These are phyloP conservation scores for Vitis rupestris DNA, from an alignment of 164 flowering plant species.

Conservation along the genomic window DNA sequence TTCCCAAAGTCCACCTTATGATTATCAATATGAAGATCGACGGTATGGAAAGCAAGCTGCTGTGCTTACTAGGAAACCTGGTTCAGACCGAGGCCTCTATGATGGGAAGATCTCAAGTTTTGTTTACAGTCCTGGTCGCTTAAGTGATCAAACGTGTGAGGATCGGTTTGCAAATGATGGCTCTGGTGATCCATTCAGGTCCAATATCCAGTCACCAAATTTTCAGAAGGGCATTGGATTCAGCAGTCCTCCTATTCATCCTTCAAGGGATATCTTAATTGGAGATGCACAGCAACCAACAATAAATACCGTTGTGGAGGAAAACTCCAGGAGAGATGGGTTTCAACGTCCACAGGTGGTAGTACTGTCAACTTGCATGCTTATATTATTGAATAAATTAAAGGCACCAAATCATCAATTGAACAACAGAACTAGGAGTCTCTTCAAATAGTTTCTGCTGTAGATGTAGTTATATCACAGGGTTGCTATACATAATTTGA, in stretches of 20 bases:
- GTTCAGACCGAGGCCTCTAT: slow-evolving; percentile 78
- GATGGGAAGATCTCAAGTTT: slow-evolving; percentile 71
- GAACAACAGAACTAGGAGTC: too few relatives aligned
- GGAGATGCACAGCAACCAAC: slow-evolving; percentile 33
- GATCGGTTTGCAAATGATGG: slow-evolving; percentile 83
- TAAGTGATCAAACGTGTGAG: slow-evolving; percentile 51
- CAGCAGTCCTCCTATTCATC: slow-evolving; percentile 48
- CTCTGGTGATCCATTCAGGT: slow-evolving; percentile 68
- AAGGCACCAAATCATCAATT: neutral
- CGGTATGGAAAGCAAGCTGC: slow-evolving; percentile 71
- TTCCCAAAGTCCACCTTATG: slow-evolving; percentile 99
- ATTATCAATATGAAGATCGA: slow-evolving; percentile 92
- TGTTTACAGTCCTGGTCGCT: slow-evolving; percentile 69
- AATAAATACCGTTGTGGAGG: slow-evolving; percentile 24
- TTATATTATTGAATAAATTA: neutral
- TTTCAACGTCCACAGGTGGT: slow-evolving; percentile 47
- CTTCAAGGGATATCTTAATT: slow-evolving; percentile 35
- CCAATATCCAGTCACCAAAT: slow-evolving; percentile 62
- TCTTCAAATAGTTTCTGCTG: neutral
- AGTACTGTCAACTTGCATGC: slow-evolving; percentile 6
- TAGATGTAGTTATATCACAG: neutral
- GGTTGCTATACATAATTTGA: neutral
- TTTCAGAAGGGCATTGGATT: slow-evolving; percentile 51
- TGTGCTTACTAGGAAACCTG: slow-evolving; percentile 74
- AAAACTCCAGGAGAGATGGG: slow-evolving; percentile 30